Evolutionary conservation across 208 protist species (phyloP).

Genomic region (Acanthamoeba lenticulata): DNA sequence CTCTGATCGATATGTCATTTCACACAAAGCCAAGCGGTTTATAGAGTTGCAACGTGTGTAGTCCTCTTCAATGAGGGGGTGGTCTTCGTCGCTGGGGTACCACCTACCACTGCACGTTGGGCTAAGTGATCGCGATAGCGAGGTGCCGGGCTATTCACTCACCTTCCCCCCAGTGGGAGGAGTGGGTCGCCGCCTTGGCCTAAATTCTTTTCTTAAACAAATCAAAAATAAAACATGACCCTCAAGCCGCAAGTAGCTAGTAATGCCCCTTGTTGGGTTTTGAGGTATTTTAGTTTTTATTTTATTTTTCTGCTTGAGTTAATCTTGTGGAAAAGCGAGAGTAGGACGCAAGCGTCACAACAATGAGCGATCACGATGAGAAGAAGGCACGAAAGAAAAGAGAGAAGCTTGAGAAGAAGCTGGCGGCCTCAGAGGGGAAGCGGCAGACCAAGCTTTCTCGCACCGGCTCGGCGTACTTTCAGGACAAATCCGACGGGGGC

Average conservation of each 20-base stretch:
- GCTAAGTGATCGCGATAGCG: background rate
- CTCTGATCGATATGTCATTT: background rate
- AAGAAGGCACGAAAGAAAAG: background rate
- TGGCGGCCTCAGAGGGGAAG: background rate
- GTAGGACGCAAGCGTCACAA: too few relatives aligned
- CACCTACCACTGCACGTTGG: background rate
- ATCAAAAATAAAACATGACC: background rate
- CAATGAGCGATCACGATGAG: background rate
- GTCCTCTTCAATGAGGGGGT: constrained; percentile 5
- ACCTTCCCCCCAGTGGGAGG: constrained; percentile 30
- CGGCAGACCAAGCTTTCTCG: background rate
- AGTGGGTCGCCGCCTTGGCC: constrained; percentile 25
- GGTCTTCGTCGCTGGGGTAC: constrained; percentile 35
- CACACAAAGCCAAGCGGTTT: constrained; percentile 31
- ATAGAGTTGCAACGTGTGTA: constrained; percentile 23
- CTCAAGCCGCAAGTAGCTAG: too few relatives aligned
- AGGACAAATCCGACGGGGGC: too few relatives aligned
- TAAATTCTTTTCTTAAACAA: background rate
- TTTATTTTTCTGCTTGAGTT: too few relatives aligned
- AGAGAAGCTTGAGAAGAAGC: constrained; percentile 9
- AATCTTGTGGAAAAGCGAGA: too few relatives aligned
- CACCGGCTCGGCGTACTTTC: background rate
- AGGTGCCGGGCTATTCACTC: constrained; percentile 3
- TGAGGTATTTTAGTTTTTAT: too few relatives aligned
- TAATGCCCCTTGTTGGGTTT: too few relatives aligned